Evolutionary conservation across 2,329 filamentous ascomycete species (phyloP).

Genomic region (Curvularia hawaiiensis): DNA sequence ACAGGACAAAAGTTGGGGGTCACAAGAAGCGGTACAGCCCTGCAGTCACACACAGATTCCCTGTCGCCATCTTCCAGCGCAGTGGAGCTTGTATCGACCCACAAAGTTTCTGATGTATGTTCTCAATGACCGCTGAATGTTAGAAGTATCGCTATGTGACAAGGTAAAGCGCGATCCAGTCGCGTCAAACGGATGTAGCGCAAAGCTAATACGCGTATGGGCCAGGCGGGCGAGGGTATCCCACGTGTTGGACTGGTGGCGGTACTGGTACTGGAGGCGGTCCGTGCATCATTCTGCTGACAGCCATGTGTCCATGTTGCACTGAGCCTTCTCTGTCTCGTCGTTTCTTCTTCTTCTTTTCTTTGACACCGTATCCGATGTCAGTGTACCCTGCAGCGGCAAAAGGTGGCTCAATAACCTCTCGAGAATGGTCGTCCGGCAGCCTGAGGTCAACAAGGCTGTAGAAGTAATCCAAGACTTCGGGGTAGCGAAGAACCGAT

Average conservation of each 20-base stretch:
- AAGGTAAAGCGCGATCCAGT: neutral
- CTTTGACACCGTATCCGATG: conserved; percentile 40
- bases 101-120: neutral
- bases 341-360: conserved; percentile 46
- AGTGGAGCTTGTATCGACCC: neutral
- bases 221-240: conserved; percentile 32
- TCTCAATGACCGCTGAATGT: neutral
- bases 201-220: conserved; percentile 25
- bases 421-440: conserved; percentile 59
- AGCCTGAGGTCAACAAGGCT: conserved; percentile 69
- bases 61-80: neutral
- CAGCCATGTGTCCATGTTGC: conserved; percentile 23
- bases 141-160: neutral
- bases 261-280: conserved; percentile 45
- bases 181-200: neutral
- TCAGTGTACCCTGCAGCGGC: conserved; percentile 47
- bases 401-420: conserved; percentile 48
- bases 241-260: conserved; percentile 36
- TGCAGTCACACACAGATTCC: neutral
- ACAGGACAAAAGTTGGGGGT: neutral
- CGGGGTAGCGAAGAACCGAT: conserved; percentile 76
- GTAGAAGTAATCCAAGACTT: conserved; percentile 82
- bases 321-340: conserved; percentile 38
- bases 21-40: neutral
- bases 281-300: conserved; percentile 33